Evolutionary conservation across 352 stramenopile species (phyloP).

Genomic region (Pythium aristosporum): DNA sequence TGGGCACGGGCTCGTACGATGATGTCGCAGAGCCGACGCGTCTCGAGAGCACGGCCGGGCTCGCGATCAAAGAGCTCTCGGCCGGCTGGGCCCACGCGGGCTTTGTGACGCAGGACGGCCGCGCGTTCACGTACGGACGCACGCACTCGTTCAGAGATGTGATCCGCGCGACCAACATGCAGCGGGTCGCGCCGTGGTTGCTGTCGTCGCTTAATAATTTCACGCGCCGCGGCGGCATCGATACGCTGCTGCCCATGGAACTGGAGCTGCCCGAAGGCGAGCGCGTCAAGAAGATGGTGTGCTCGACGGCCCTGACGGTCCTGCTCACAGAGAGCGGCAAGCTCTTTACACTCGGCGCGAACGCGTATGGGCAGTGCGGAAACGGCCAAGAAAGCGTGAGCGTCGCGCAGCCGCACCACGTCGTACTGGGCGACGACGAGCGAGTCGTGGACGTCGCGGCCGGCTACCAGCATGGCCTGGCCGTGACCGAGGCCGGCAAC

Average conservation of each 20-base stretch:
- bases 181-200: conserved; percentile 71
- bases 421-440: conserved; percentile 61
- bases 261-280: conserved; percentile 64
- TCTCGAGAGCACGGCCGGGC: conserved; percentile 39
- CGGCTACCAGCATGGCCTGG: conserved; percentile 79
- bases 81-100: conserved; percentile 76
- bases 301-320: conserved; percentile 75
- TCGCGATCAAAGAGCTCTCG: conserved; percentile 64
- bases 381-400: conserved; percentile 60
- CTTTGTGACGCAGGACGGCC: conserved; percentile 65
- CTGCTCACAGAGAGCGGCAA: conserved; percentile 76
- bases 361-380: conserved; percentile 81
- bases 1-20: conserved; percentile 70
- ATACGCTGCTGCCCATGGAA: conserved; percentile 55
- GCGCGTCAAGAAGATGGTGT: conserved; percentile 75
- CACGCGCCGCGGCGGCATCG: conserved; percentile 55
- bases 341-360: conserved; percentile 76
- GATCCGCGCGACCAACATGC: conserved; percentile 83
- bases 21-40: conserved; percentile 44
- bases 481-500: conserved; percentile 58
- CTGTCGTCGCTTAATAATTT: conserved; percentile 73
- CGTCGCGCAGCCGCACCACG: conserved; percentile 48
- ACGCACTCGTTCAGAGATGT: conserved; percentile 85
- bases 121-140: conserved; percentile 74
- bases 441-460: conserved; percentile 67